A percentile compares a stretch with the other conserved stretches of the same genome.
Conservation (phyloP, 2,329 filamentous ascomycete species). For the Fusarium sp. region DNA sequence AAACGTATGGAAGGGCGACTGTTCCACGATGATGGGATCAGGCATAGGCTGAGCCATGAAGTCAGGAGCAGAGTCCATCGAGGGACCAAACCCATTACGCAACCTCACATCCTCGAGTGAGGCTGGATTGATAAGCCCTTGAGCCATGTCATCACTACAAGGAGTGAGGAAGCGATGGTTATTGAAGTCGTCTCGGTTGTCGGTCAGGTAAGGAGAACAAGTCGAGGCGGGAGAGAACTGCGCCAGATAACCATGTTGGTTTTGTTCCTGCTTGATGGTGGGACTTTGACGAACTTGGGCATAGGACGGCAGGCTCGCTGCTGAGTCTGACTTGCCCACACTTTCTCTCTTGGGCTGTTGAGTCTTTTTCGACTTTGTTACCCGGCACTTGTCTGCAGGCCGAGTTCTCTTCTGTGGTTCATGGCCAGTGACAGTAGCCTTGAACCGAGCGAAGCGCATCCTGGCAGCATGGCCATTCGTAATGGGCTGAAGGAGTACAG, state of each 20-base stretch:
- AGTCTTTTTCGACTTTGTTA: slow-evolving; percentile 59
- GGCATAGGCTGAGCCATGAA: slow-evolving; percentile 46
- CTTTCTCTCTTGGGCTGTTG: slow-evolving; percentile 50
- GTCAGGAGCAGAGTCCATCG: slow-evolving; percentile 44
- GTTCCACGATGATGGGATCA: slow-evolving; percentile 46
- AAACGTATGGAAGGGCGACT: slow-evolving; percentile 55
- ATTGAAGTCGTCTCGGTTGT: slow-evolving; percentile 52
- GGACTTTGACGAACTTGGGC: slow-evolving; percentile 45
- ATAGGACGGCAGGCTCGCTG: slow-evolving; percentile 45
- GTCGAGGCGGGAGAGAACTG: slow-evolving; percentile 55
- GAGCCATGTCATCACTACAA: slow-evolving; percentile 62
- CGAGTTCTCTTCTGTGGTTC: slow-evolving; percentile 61
- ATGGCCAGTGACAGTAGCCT: slow-evolving; percentile 58
- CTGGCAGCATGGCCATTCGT: slow-evolving; percentile 70
- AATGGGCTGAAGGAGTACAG: slow-evolving; percentile 64
- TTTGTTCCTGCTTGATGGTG: slow-evolving; percentile 54
- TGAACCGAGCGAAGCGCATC: slow-evolving; percentile 69
- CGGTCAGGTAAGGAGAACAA: slow-evolving; percentile 51
- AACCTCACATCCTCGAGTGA: slow-evolving; percentile 46
- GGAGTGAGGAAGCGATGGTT: slow-evolving; percentile 62
- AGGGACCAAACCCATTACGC: slow-evolving; percentile 45
- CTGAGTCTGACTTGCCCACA: slow-evolving; percentile 55
- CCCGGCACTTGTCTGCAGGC: slow-evolving; percentile 55
- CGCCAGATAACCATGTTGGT: slow-evolving; percentile 46
- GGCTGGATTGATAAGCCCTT: slow-evolving; percentile 45